Evolutionary conservation across 495 filamentous ascomycete species (phyloP).

Genomic region (Aspergillus diversus): DNA sequence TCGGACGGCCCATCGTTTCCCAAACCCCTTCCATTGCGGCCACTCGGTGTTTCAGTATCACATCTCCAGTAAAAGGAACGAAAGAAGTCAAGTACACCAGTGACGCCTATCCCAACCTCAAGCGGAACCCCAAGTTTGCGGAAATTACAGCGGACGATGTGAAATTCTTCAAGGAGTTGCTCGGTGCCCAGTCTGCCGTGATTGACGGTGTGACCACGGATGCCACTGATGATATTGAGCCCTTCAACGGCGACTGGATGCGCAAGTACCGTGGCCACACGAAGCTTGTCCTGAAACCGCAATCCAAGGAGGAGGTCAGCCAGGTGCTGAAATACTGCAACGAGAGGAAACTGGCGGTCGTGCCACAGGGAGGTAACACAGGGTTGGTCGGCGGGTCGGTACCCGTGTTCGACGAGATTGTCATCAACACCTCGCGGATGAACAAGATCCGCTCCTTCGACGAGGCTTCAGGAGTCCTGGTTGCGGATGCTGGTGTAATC

Average conservation of each 20-base stretch:
- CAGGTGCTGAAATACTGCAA: slow-evolving; percentile 92
- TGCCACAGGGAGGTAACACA: slow-evolving; percentile 97
- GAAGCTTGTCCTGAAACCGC: slow-evolving; percentile 83
- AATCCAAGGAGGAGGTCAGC: slow-evolving; percentile 80
- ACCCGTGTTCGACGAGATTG: slow-evolving; percentile 96
- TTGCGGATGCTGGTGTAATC: slow-evolving; percentile 88
- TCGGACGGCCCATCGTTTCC: slow-evolving; percentile 29
- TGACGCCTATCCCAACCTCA: slow-evolving; percentile 80
- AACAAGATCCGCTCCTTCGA: slow-evolving; percentile 91
- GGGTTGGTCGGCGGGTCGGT: slow-evolving; percentile 93
- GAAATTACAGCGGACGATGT: slow-evolving; percentile 77
- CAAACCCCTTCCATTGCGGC: slow-evolving; percentile 27
- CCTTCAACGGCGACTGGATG: slow-evolving; percentile 99
- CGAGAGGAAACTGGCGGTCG: slow-evolving; percentile 84
- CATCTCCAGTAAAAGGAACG: slow-evolving; percentile 34
- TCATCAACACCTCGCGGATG: slow-evolving; percentile 86
- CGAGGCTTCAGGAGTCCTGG: slow-evolving; percentile 85
- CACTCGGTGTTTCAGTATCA: slow-evolving; percentile 41
- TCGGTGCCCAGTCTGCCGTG: slow-evolving; percentile 77
- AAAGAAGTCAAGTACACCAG: slow-evolving; percentile 75
- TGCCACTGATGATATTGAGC: slow-evolving; percentile 77
- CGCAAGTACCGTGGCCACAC: slow-evolving; percentile 94
- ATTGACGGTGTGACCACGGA: slow-evolving; percentile 79
- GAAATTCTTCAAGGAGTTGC: slow-evolving; percentile 71
- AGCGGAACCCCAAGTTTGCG: slow-evolving; percentile 73